Conservation (phyloP, 345 rosid species). For the Psidium friedrichsthalianum region DNA sequence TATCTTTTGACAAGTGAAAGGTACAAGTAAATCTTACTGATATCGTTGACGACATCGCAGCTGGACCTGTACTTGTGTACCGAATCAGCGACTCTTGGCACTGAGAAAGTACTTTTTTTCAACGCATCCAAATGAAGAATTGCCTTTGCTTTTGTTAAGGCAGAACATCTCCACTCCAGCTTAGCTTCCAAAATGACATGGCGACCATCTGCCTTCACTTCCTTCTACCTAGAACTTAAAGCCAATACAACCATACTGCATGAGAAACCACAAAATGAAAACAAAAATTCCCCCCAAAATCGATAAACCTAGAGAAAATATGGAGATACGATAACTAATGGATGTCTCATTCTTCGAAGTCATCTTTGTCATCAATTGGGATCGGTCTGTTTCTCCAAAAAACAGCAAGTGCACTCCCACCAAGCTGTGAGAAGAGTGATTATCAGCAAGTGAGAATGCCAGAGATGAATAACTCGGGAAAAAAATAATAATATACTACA, state of each 20-base stretch:
- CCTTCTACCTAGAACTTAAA: not conserved
- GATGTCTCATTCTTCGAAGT: constrained; percentile 57
- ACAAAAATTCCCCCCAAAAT: not conserved
- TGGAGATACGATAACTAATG: not conserved
- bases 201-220: not conserved
- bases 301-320: not conserved
- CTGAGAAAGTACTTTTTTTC: not conserved
- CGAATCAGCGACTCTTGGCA: not conserved
- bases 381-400: constrained; percentile 85
- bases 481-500: not conserved
- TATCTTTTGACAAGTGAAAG: not conserved
- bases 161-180: not conserved
- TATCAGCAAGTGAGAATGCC: not conserved
- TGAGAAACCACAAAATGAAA: not conserved
- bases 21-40: not conserved
- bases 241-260: not conserved
- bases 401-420: constrained; percentile 92
- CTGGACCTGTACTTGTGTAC: not conserved
- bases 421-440: constrained; percentile 42
- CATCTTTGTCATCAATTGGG: constrained; percentile 74
- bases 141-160: not conserved
- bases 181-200: not conserved
- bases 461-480: not conserved
- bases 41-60: not conserved
- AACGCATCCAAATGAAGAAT: not conserved